Conservation (phyloP, 2,329 filamentous ascomycete genomes). For the Coniella lustricola region DNA sequence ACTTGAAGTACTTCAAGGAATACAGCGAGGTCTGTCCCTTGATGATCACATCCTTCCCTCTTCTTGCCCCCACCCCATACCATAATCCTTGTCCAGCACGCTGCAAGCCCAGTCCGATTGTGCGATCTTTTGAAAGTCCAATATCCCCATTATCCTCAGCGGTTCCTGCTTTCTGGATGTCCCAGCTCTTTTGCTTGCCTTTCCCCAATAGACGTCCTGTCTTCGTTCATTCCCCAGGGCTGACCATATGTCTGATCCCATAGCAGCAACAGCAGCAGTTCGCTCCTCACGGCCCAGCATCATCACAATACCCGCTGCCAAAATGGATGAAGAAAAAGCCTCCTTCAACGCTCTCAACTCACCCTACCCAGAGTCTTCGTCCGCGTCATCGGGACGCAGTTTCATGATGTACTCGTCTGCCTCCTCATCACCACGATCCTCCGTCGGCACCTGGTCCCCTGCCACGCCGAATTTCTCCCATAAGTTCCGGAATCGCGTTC, state of each 20-base stretch:
- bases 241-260: too few species aligned
- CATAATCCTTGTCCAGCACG: conserved; percentile 5
- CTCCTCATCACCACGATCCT: conserved; percentile 13
- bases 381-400: not conserved
- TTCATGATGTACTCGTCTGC: conserved; percentile 13
- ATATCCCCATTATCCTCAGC: not conserved
- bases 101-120: not conserved
- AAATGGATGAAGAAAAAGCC: conserved; percentile 5
- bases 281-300: not conserved
- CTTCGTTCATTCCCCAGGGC: not conserved
- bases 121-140: too few species aligned
- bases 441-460: conserved; percentile 19
- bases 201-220: not conserved
- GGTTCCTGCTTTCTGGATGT: not conserved
- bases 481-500: conserved; percentile 25
- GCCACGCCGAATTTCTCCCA: conserved; percentile 19
- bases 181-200: not conserved
- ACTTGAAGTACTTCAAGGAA: too few species aligned
- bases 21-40: too few species aligned
- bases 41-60: too few species aligned
- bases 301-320: not conserved
- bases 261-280: not conserved
- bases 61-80: not conserved
- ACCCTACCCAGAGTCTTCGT: conserved; percentile 4
- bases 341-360: not conserved